Conservation (phyloP, 768 basidiomycete genomes). For the Termitomyces sp. region DNA sequence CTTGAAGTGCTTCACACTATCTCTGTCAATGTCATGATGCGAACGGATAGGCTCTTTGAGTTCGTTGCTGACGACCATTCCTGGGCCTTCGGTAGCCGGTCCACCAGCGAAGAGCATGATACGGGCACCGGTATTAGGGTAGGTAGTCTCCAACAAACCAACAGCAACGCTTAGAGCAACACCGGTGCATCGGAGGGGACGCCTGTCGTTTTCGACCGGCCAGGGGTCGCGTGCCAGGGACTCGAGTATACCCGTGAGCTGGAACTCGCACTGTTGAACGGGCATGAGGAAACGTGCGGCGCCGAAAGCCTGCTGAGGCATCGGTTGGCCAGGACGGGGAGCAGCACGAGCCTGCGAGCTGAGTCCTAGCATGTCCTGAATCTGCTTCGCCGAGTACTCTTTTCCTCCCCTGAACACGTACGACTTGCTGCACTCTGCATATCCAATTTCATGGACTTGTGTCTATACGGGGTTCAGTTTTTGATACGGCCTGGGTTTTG, state of each 20-base stretch:
- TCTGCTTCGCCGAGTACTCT: constrained; percentile 94
- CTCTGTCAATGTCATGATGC: constrained; percentile 97
- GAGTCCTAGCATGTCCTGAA: constrained; percentile 96
- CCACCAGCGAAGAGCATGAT: constrained; percentile 97
- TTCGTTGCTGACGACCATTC: constrained; percentile 94
- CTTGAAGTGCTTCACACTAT: constrained; percentile 96
- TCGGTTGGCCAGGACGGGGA: constrained; percentile 79
- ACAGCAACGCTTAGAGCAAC: constrained; percentile 92
- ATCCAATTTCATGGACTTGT: constrained; percentile 98
- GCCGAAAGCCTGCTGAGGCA: constrained; percentile 75
- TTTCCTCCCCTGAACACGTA: constrained; percentile 99
- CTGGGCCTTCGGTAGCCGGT: constrained; percentile 93
- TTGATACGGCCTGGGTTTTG: neutral
- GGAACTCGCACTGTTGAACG: constrained; percentile 90
- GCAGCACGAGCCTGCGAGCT: constrained; percentile 75
- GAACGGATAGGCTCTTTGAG: constrained; percentile 96
- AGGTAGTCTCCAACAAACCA: constrained; percentile 89
- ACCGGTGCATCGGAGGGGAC: constrained; percentile 90
- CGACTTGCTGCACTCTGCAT: constrained; percentile 93
- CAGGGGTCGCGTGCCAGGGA: constrained; percentile 86
- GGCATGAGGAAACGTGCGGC: constrained; percentile 91
- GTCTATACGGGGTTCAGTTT: constrained; percentile 43
- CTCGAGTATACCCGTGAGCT: constrained; percentile 91
- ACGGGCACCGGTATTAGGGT: constrained; percentile 92
- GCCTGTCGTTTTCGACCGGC: constrained; percentile 95